Conservation (phyloP, 768 basidiomycete genomes). For the Sarcodon aspratus region DNA sequence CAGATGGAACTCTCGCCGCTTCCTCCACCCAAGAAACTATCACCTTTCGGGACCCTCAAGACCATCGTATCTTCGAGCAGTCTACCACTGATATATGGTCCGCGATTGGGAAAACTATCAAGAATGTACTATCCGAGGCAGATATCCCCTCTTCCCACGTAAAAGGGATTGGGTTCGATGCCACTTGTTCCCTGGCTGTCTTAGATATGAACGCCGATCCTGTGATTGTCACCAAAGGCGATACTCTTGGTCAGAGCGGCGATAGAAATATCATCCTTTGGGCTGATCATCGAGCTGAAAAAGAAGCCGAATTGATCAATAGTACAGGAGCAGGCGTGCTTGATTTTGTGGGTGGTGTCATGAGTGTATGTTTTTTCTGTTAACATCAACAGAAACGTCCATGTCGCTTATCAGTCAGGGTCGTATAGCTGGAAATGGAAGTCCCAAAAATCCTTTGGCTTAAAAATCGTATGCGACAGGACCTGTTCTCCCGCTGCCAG, state of each 20-base stretch:
- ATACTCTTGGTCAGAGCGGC: conserved; percentile 47
- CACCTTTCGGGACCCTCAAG: conserved; percentile 74
- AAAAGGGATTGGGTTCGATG: conserved; percentile 89
- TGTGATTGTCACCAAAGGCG: conserved; percentile 61
- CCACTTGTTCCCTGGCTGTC: conserved; percentile 93
- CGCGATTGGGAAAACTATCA: conserved; percentile 49
- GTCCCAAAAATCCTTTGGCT: conserved; percentile 97
- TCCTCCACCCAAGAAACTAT: conserved; percentile 73
- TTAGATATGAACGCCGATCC: conserved; percentile 64
- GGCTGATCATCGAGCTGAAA: conserved; percentile 93
- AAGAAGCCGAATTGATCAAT: conserved; percentile 89
- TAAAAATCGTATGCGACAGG: conserved; percentile 72
- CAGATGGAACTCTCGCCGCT: conserved; percentile 58
- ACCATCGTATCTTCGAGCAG: conserved; percentile 95
- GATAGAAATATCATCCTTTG: conserved; percentile 87
- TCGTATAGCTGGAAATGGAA: conserved; percentile 86
- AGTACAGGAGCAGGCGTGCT: conserved; percentile 72
- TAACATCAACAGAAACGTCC: not conserved
- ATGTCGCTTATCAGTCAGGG: not conserved
- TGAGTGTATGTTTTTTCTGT: conserved; percentile 58
- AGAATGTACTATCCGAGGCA: conserved; percentile 48
- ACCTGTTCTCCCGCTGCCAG: conserved; percentile 63
- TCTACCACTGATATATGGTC: conserved; percentile 85
- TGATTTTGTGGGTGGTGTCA: conserved; percentile 91
- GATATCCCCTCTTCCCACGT: conserved; percentile 47